phyloP scores from a whole-genome alignment of 1,284 basidiomycete genomes.

The Ceratobasidium sp. region DNA sequence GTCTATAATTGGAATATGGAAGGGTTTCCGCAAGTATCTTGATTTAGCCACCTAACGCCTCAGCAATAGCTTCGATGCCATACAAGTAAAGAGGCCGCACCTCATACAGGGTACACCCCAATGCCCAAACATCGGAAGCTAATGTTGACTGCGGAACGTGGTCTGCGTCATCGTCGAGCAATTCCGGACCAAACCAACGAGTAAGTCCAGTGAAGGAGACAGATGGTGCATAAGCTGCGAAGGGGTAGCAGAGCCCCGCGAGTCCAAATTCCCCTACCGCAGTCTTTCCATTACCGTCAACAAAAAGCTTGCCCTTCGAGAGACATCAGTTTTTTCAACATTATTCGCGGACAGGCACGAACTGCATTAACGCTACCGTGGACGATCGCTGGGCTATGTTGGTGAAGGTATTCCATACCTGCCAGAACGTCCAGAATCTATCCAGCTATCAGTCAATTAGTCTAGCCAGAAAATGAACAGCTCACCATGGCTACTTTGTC shows the following conservation, averaged over 20 bases:
- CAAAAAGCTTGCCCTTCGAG: slow-evolving; percentile 3
- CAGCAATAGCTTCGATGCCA: background rate
- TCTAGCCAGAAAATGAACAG: background rate
- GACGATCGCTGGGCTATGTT: slow-evolving; percentile 4
- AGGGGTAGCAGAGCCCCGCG: background rate
- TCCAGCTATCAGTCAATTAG: background rate
- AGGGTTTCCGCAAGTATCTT: background rate
- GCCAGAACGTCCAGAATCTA: background rate
- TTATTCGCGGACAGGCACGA: background rate
- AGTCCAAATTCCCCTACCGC: background rate
- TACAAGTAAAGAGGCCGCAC: background rate
- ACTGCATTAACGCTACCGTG: slow-evolving; percentile 9
- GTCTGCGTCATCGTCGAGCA: background rate
- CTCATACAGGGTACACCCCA: slow-evolving; percentile 16
- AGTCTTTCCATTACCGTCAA: background rate
- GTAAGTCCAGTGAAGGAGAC: slow-evolving; percentile 1
- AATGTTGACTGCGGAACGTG: background rate
- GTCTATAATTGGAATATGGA: background rate
- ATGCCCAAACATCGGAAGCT: slow-evolving; percentile 6
- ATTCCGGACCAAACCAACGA: slow-evolving; percentile 14
- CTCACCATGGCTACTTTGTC: background rate
- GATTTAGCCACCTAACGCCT: background rate
- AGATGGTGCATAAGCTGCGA: background rate
- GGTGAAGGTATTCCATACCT: slow-evolving; percentile 17
- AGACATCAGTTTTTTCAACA: background rate